A percentile compares a stretch with the other conserved stretches of the same genome.
Evolutionary conservation across 163 green algal genomes (phyloP).

Genomic region (Volvox carteri): DNA sequence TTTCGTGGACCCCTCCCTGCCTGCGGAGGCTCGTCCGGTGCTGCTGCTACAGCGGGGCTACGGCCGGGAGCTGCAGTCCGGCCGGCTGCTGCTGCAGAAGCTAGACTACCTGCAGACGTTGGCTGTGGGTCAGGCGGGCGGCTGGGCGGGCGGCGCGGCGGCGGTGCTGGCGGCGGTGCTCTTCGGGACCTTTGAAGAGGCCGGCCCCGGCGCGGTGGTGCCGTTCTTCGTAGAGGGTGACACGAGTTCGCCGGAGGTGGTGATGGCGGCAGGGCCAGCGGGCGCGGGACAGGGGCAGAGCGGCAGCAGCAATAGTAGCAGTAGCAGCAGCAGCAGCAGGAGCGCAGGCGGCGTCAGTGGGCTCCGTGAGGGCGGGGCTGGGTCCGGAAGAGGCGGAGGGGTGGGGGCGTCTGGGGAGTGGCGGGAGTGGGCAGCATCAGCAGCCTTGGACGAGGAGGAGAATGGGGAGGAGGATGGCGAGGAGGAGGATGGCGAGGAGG

Average conservation of each 20-base stretch:
- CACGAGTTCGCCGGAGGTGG: background rate
- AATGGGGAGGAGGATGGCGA: background rate
- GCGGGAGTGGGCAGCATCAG: background rate
- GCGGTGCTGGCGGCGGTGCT: constrained; percentile 32
- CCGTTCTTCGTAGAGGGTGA: background rate
- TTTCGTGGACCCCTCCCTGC: constrained; percentile 40
- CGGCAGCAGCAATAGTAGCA: no score
- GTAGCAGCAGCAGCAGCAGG: no score
- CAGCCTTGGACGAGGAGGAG: background rate
- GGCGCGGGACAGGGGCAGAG: background rate
- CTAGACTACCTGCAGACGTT: constrained; percentile 69
- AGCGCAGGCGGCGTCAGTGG: no score
- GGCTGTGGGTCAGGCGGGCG: constrained; percentile 34
- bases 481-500: background rate
- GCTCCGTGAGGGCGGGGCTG: no score
- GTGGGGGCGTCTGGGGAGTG: no score
- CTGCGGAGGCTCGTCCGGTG: constrained; percentile 60
- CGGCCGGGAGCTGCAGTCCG: constrained; percentile 58
- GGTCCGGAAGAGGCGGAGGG: no score
- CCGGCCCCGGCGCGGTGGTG: background rate
- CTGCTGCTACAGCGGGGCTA: constrained; percentile 71
- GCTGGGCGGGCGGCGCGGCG: background rate
- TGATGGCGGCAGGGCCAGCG: background rate
- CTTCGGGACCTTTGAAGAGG: constrained; percentile 39
- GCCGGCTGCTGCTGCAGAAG: constrained; percentile 71